These are phyloP conservation scores for Aspergillus panamensis DNA, from an alignment of 495 filamentous ascomycete genomes.

Conservation along the genomic window DNA sequence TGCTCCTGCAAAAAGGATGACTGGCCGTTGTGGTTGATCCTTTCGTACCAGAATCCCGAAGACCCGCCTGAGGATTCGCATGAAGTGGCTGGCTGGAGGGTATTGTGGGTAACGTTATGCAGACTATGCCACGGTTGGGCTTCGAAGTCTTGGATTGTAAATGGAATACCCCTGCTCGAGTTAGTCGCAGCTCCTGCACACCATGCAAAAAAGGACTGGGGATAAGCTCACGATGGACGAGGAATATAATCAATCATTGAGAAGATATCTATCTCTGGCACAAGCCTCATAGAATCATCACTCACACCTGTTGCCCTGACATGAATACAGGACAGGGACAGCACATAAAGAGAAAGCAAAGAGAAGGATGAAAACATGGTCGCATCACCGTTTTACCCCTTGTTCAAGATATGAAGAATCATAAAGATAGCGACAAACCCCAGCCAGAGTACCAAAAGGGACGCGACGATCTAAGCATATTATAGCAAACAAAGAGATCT, in stretches of 20 bases:
- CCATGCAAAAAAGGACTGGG: not conserved
- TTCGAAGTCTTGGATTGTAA: constrained; percentile 15
- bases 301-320: constrained; percentile 1
- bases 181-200: not conserved
- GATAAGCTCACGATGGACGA: constrained; percentile 12
- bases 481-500: not conserved
- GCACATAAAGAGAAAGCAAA: not conserved
- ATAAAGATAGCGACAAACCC: not conserved
- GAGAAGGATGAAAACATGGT: constrained; percentile 5
- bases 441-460: not conserved
- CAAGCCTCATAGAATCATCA: not conserved
- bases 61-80: constrained; percentile 10
- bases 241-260: constrained; percentile 10
- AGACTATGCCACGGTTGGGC: constrained; percentile 21
- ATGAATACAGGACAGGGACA: not conserved
- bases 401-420: not conserved
- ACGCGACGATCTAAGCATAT: not conserved
- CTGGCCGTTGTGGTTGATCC: constrained; percentile 35
- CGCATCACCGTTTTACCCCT: not conserved
- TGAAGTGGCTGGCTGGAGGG: not conserved
- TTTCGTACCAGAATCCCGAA: constrained; percentile 32
- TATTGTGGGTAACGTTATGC: not conserved
- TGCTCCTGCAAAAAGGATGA: constrained; percentile 27
- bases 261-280: constrained; percentile 3
- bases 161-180: constrained; percentile 23